phyloP scores from a whole-genome alignment of 2,329 filamentous ascomycete species.

The Ophiosphaerella herpotricha region DNA sequence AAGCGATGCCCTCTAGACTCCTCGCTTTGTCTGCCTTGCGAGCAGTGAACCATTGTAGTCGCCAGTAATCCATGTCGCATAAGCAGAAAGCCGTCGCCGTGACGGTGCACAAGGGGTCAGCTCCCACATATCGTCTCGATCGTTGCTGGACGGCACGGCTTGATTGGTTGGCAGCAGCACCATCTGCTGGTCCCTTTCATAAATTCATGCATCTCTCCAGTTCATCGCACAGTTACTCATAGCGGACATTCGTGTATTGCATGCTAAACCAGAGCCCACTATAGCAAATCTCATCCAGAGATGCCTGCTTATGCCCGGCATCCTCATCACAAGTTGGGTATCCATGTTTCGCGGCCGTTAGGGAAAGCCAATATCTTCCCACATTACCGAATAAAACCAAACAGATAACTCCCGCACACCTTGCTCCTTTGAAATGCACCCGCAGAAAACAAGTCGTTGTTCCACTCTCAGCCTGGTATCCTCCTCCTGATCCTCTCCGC shows the following conservation, averaged over 20 bases:
- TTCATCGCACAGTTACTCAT: too few species aligned
- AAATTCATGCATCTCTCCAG: background rate
- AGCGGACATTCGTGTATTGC: too few species aligned
- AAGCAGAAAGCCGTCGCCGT: background rate
- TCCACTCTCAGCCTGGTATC: constrained; percentile 14
- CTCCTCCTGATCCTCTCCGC: constrained; percentile 36
- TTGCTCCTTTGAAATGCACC: constrained; percentile 12
- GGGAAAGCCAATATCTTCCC: constrained; percentile 22
- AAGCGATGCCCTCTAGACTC: too few species aligned
- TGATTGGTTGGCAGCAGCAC: constrained; percentile 14
- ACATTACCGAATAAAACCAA: constrained; percentile 5
- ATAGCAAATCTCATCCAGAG: background rate
- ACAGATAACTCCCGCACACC: constrained; percentile 7
- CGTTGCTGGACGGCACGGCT: background rate
- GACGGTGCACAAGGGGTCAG: constrained; percentile 8
- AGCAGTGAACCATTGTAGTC: background rate
- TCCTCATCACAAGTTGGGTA: constrained; percentile 25
- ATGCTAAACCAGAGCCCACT: background rate
- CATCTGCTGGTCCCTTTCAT: background rate
- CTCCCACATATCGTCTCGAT: constrained; percentile 16
- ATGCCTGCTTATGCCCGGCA: background rate
- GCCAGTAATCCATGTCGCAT: constrained; percentile 6
- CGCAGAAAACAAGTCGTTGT: background rate
- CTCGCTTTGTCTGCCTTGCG: too few species aligned
- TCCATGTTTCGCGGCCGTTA: constrained; percentile 31